Percentiles rank a stretch among this genome's conserved stretches.
phyloP scores from a whole-genome alignment of 176 grass and related monocot species.

The Panicum miliaceum region DNA sequence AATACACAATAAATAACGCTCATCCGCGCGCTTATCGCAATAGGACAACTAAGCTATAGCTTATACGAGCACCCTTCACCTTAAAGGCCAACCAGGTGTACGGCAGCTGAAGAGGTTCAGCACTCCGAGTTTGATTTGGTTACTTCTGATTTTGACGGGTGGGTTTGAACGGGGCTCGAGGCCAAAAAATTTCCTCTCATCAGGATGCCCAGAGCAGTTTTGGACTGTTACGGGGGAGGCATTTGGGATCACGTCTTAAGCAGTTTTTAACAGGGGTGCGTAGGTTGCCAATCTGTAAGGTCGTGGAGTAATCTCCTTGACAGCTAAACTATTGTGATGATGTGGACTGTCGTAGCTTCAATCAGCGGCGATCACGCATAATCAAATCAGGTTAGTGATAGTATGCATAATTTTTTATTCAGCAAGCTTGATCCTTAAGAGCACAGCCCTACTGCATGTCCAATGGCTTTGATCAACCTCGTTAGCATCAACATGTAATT shows the following conservation, averaged over 20 bases:
- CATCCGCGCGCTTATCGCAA: slow-evolving; percentile 39
- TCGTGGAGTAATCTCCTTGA: slow-evolving; percentile 20
- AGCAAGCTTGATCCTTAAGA: background rate
- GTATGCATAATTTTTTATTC: background rate
- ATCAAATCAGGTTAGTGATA: slow-evolving; percentile 14
- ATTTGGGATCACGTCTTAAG: slow-evolving; percentile 22
- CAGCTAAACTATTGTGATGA: slow-evolving; percentile 5
- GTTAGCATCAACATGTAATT: background rate
- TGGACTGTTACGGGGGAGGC: background rate
- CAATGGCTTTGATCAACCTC: background rate
- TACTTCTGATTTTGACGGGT: slow-evolving; percentile 1
- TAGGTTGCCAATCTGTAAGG: background rate
- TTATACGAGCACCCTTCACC: slow-evolving; percentile 18
- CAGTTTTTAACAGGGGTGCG: slow-evolving; percentile 7
- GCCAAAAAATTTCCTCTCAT: background rate
- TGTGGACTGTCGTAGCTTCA: slow-evolving; percentile 9
- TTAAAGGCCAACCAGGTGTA: slow-evolving; percentile 38
- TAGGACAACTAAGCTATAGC: slow-evolving; percentile 43
- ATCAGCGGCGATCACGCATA: background rate
- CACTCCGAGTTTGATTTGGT: slow-evolving; percentile 32
- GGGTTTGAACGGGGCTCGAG: slow-evolving; percentile 27
- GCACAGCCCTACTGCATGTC: background rate
- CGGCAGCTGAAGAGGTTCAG: background rate
- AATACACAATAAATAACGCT: background rate
- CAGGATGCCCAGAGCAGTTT: background rate